Evolutionary conservation across 371 early-diverging fungal species (phyloP), one percentile per base, ranked within the genome.

Genomic region (Capillidium heterosporum): DNA sequence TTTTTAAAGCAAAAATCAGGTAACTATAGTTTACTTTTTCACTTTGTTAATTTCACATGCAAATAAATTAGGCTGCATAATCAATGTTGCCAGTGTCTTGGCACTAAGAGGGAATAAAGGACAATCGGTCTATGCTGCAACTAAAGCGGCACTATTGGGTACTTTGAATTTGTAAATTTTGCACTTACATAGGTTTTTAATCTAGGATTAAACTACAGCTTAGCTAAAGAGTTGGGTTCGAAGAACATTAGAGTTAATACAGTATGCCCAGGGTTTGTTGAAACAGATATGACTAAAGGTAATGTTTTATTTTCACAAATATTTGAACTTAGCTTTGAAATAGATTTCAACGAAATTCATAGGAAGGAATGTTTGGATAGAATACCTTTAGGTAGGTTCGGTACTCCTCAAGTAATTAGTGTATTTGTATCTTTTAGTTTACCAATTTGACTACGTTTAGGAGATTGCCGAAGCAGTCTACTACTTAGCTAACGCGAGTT

Each of bases 251-350:
- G 87, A 35, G 89, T 85, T 5, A 89, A 88, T 68, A 76, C 76
- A 0, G 76, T 92, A 61, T 84, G 87, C 5, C 93, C 93, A 11
- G 93, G 93, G n/a, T 87, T 77, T 58, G 84, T 90, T 31, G 80
- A 79, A 4, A 89, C 91, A 0, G 85, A 87, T 52, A 85, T 92
- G 82, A 89, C 85, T 27, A 55, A 65, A 19, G 69, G 74, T 76
- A 71, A 53, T 65, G 28, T n/a, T 43, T 19, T 32, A 48, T 57
- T n/a, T 35, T 28, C 57, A 2, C 2, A 19, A 52, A 24, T 21
- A 13, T 4, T n/a, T 27, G 19, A 24, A 11, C 23, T 0, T 40
- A 57, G 10, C 50, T 28, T 29, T 5, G 15, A 32, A 10, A 19
- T 58, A 23, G 44, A 54, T 52, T n/a, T 32, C 35, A 57, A 43